Percentiles rank a stretch among this genome's conserved stretches.
Conservation (phyloP, 2,329 filamentous ascomycete species). For the Helotiales sp. region DNA sequence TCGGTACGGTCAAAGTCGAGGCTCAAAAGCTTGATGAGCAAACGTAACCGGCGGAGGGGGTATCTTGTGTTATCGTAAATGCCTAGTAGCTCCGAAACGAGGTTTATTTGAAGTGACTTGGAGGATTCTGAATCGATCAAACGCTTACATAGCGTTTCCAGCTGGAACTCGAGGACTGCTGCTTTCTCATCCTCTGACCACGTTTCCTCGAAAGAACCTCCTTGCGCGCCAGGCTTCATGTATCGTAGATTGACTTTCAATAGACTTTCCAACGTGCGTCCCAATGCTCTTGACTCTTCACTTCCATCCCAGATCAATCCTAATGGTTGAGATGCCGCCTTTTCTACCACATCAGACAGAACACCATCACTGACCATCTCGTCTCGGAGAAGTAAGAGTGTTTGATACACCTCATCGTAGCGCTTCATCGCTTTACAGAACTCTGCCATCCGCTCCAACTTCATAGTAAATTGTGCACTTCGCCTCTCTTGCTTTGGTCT, state of each 20-base stretch:
- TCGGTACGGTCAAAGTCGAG: conserved; percentile 20
- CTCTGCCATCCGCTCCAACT: conserved; percentile 67
- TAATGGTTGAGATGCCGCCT: conserved; percentile 51
- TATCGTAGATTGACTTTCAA: conserved; percentile 59
- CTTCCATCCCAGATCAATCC: conserved; percentile 52
- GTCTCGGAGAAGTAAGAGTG: conserved; percentile 60
- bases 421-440: conserved; percentile 54
- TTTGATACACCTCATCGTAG: conserved; percentile 56
- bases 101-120: conserved; percentile 21
- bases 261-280: conserved; percentile 58
- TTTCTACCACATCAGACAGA: conserved; percentile 52
- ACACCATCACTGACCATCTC: conserved; percentile 59
- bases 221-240: conserved; percentile 55
- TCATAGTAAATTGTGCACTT: conserved; percentile 59
- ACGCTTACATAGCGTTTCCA: conserved; percentile 44
- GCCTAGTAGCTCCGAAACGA: conserved; percentile 26
- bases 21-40: conserved; percentile 26
- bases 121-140: conserved; percentile 13
- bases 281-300: conserved; percentile 53
- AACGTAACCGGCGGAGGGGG: conserved; percentile 34
- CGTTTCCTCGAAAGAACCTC: conserved; percentile 27
- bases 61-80: conserved; percentile 30
- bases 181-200: conserved; percentile 51
- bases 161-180: conserved; percentile 60
- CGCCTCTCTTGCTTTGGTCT: conserved; percentile 55